Conservation (phyloP, 1,139 yeast genomes). For the Hanseniaspora gamundiae region DNA sequence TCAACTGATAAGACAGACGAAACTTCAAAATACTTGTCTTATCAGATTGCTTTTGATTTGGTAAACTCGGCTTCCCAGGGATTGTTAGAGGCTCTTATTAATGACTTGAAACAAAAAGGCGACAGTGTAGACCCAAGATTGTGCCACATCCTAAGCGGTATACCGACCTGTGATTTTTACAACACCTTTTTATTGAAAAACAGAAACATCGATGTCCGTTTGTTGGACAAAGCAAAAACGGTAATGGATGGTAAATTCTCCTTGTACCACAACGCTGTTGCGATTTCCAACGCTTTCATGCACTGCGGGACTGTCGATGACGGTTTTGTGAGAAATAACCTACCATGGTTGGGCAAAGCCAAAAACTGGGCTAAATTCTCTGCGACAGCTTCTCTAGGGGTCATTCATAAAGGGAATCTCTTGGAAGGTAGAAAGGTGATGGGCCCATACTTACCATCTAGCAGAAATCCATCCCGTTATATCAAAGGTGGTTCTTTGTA, state of each 20-base stretch:
- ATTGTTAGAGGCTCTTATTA: conserved; percentile 51
- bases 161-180: conserved; percentile 89
- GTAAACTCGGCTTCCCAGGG: conserved; percentile 93
- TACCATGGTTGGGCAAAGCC: conserved; percentile 95
- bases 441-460: conserved; percentile 86
- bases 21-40: conserved; percentile 46
- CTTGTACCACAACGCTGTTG: conserved; percentile 89
- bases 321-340: conserved; percentile 76
- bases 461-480: conserved; percentile 58
- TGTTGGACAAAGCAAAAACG: conserved; percentile 71
- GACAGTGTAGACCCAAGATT: conserved; percentile 33
- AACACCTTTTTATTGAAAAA: conserved; percentile 79
- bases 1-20: conserved; percentile 19
- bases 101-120: conserved; percentile 32
- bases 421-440: conserved; percentile 81
- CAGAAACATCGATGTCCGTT: conserved; percentile 75
- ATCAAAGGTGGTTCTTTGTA: conserved; percentile 93
- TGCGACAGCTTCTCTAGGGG: conserved; percentile 97
- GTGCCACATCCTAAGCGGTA: conserved; percentile 70
- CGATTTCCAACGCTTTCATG: conserved; percentile 88
- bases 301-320: conserved; percentile 97
- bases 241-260: conserved; percentile 86
- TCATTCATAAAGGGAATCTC: conserved; percentile 88
- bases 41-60: conserved; percentile 91
- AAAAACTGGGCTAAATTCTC: conserved; percentile 96